Base-by-base conservation (phyloP, 2,329 filamentous ascomycete species). In the Cladorrhinum sp. region DNA sequence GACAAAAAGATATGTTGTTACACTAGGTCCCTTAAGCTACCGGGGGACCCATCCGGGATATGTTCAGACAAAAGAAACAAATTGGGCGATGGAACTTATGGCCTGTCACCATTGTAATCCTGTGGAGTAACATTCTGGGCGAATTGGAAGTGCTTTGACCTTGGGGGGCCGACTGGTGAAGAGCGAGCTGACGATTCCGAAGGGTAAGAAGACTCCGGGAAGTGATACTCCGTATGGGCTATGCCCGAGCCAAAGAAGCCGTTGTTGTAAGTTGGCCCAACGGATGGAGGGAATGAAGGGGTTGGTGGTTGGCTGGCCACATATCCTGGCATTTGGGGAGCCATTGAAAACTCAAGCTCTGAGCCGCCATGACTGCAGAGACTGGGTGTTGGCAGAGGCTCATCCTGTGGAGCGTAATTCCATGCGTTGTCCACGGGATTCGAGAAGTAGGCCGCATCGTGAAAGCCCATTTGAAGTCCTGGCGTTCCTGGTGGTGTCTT, bases 401-500 rank as follows among this genome's bases (percentile, higher is more conserved):
- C 81, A 45, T 85, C 82, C 0, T 75, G 68, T 2, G 77, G 70
- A 5, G 75, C 67, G 61, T 75, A 72, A 55, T 66, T 67, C 66
- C 77, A 71, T 36, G 68, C 56, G 1, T 66, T 64, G n/a, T 71
- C 67, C 36, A 64, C 48, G 32, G 67, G 74, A 55, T 73, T 75
- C 10, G 73, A 67, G 9, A 76, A 76, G 60, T 77, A 75, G n/a
- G 75, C 67, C n/a, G 41, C n/a, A 54, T 73, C 72, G 55, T 76
- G 75, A 49, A 78, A 72, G 57, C 74, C 73, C 27, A 76, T 71
- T 62, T 79, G 70, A 36, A 82, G 67, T 16, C 80, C 80, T 0
- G 82, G 82, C 1, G 82, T 84, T 3, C 76, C 78, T 2, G 82
- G 82, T 13, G 82, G 82, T 5, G 82, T 84, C 66, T 80, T 80